phyloP scores from a whole-genome alignment of 1,284 basidiomycete genomes.

The Earliella scabrosa region DNA sequence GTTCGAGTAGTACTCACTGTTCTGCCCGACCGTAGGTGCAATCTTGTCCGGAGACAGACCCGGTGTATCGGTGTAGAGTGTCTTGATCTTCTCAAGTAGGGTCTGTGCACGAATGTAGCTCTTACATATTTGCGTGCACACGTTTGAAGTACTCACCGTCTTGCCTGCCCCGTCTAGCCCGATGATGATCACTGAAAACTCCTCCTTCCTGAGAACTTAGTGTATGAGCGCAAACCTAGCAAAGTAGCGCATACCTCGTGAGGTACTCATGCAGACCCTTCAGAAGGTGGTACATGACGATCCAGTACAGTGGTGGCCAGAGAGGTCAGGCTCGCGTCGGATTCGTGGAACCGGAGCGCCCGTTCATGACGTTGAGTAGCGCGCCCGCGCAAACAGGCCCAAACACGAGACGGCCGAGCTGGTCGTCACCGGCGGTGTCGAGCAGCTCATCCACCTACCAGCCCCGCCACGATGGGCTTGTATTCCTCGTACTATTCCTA shows the following conservation, averaged over 20 bases:
- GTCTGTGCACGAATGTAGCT: slow-evolving; percentile 54
- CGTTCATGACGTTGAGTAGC: slow-evolving; percentile 14
- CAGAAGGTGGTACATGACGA: slow-evolving; percentile 85
- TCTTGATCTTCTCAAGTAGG: slow-evolving; percentile 91
- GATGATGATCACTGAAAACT: slow-evolving; percentile 92
- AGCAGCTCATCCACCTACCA: slow-evolving; percentile 11
- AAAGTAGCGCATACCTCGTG: slow-evolving; percentile 63
- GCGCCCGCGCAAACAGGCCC: slow-evolving; percentile 11
- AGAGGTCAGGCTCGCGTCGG: too few relatives aligned
- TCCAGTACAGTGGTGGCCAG: too few relatives aligned
- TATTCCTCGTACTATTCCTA: slow-evolving; percentile 60
- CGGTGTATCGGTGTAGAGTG: slow-evolving; percentile 83
- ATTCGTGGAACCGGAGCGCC: slow-evolving; percentile 1
- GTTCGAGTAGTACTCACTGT: slow-evolving; percentile 61
- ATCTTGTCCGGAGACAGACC: slow-evolving; percentile 89
- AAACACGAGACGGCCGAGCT: slow-evolving; percentile 11
- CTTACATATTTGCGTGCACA: background rate
- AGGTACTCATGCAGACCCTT: slow-evolving; percentile 89
- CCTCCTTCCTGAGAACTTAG: slow-evolving; percentile 71
- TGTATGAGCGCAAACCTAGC: slow-evolving; percentile 35
- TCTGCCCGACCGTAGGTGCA: slow-evolving; percentile 92
- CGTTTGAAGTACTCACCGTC: slow-evolving; percentile 59
- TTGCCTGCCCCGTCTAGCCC: slow-evolving; percentile 91
- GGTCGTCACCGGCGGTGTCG: slow-evolving; percentile 18
- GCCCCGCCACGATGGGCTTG: slow-evolving; percentile 45